phyloP scores from a whole-genome alignment of 306 rosid species.

The Inga laurina region DNA sequence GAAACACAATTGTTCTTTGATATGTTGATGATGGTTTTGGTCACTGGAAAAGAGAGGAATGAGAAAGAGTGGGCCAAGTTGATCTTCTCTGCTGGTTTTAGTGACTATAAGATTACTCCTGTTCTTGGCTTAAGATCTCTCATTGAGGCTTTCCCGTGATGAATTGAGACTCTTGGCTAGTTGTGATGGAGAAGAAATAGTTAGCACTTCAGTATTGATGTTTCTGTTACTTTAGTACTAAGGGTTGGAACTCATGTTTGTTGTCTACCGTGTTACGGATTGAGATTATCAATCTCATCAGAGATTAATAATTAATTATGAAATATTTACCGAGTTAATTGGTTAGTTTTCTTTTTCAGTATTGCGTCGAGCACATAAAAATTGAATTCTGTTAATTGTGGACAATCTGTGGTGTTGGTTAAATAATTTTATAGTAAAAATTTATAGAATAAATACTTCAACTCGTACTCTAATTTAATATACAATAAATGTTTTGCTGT shows the following conservation, averaged over 20 bases:
- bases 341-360: too few relatives aligned
- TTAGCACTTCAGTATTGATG: not conserved
- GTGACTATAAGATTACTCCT: constrained; percentile 28
- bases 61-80: constrained; percentile 35
- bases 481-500: too few relatives aligned
- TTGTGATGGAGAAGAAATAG: not conserved
- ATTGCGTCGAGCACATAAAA: too few relatives aligned
- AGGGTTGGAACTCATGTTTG: not conserved
- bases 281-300: too few relatives aligned
- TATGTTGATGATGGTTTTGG: constrained; percentile 28
- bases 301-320: too few relatives aligned
- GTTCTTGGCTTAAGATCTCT: constrained; percentile 41
- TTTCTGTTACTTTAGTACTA: not conserved
- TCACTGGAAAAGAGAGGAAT: constrained; percentile 30
- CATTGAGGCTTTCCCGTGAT: constrained; percentile 24
- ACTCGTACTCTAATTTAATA: too few relatives aligned
- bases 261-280: not conserved
- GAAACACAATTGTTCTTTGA: constrained; percentile 18
- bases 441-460: too few relatives aligned
- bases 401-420: too few relatives aligned
- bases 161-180: not conserved
- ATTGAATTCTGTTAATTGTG: too few relatives aligned
- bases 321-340: too few relatives aligned
- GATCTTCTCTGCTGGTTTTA: constrained; percentile 27
- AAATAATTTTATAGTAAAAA: too few relatives aligned